Conservation (phyloP, 2,329 filamentous ascomycete species). For the Dothistroma pini region DNA sequence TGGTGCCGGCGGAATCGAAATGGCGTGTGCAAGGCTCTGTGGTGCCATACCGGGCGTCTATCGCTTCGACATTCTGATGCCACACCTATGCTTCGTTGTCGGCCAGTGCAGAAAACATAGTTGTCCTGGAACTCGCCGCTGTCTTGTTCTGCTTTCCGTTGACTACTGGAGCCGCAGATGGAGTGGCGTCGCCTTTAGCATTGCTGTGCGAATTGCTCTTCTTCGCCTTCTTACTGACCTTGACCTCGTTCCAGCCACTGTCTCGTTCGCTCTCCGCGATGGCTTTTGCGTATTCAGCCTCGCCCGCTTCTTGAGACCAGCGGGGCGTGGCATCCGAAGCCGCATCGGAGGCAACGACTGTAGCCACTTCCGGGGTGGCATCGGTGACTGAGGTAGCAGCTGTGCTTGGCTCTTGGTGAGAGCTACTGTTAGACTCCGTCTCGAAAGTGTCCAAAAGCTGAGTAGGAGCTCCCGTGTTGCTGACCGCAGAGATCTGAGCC, state of each 20-base stretch:
- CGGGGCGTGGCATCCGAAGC: not conserved
- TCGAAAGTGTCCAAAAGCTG: slow-evolving; percentile 52
- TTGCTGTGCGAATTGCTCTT: slow-evolving; percentile 38
- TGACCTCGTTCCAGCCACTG: slow-evolving; percentile 59
- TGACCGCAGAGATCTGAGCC: slow-evolving; percentile 6
- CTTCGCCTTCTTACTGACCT: slow-evolving; percentile 53
- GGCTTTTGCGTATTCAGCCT: slow-evolving; percentile 56
- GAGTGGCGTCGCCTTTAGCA: slow-evolving; percentile 20
- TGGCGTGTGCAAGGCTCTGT: not conserved
- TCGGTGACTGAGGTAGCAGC: slow-evolving; percentile 41
- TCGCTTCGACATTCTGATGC: not conserved
- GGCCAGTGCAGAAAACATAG: slow-evolving; percentile 1
- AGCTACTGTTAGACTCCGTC: slow-evolving; percentile 39
- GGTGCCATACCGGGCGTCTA: not conserved
- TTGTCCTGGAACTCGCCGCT: slow-evolving; percentile 4
- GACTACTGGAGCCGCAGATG: not conserved
- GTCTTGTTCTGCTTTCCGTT: slow-evolving; percentile 14
- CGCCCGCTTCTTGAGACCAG: slow-evolving; percentile 52
- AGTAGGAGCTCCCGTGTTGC: slow-evolving; percentile 6
- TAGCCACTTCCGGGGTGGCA: slow-evolving; percentile 18
- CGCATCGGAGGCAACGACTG: not conserved
- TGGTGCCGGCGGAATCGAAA: slow-evolving; percentile 2
- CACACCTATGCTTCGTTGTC: not conserved
- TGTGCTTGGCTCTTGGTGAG: slow-evolving; percentile 36
- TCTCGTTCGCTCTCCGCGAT: slow-evolving; percentile 48